Evolutionary conservation across 2,329 filamentous ascomycete genomes (phyloP).

Genomic region (Aspergillus sp.): DNA sequence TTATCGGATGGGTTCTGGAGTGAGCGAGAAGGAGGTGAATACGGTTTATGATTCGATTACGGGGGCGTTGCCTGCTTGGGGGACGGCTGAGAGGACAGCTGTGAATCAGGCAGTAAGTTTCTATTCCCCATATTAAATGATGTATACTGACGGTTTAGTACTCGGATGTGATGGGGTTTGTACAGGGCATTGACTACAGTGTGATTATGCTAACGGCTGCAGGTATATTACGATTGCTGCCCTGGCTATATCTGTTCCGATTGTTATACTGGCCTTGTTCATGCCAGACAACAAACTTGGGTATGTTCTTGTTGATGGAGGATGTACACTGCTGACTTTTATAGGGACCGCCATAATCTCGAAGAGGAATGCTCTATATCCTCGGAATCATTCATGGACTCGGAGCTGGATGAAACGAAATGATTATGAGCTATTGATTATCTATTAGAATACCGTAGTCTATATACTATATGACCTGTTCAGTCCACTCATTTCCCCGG

Average conservation of each 20-base stretch:
- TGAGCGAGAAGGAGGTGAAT: constrained; percentile 28
- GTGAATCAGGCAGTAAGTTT: constrained; percentile 35
- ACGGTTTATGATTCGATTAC: constrained; percentile 45
- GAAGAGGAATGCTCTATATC: constrained; percentile 5
- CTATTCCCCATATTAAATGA: neutral
- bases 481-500: constrained; percentile 16
- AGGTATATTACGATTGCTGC: constrained; percentile 28
- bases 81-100: constrained; percentile 35
- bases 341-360: constrained; percentile 17
- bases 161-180: constrained; percentile 25
- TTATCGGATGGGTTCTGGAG: constrained; percentile 29
- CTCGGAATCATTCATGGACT: too few species aligned
- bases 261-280: constrained; percentile 20
- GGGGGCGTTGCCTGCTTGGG: constrained; percentile 36
- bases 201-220: constrained; percentile 2
- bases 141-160: constrained; percentile 12
- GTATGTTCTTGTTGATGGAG: constrained; percentile 9
- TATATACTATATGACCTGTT: neutral
- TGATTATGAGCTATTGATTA: too few species aligned
- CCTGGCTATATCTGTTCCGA: constrained; percentile 21
- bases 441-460: neutral
- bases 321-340: neutral
- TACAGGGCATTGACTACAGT: neutral
- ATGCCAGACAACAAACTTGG: constrained; percentile 23
- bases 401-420: too few species aligned